A percentile compares a stretch with the other conserved stretches of the same genome.
phyloP scores from a whole-genome alignment of 306 rosid genomes.

The Cucumis cinereus region DNA sequence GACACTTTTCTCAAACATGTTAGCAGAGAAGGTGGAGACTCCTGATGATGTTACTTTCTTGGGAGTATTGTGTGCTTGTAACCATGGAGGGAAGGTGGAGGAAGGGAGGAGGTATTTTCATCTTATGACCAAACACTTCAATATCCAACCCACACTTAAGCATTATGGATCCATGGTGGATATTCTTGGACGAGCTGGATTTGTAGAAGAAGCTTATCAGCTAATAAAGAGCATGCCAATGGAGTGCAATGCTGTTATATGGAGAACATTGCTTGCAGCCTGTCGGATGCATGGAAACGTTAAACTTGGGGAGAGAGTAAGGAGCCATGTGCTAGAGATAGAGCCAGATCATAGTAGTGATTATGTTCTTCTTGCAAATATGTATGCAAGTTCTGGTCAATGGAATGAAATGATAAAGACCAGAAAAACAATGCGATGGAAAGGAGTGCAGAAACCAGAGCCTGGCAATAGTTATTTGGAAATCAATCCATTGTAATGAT shows the following conservation, averaged over 20 bases:
- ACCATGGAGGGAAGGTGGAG: conserved; percentile 50
- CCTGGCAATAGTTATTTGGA: conserved; percentile 45
- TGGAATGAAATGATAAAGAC: conserved; percentile 42
- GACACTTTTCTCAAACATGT: conserved; percentile 33
- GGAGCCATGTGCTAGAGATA: conserved; percentile 39
- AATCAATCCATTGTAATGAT: conserved; percentile 8
- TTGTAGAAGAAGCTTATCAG: conserved; percentile 43
- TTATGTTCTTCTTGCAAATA: conserved; percentile 61
- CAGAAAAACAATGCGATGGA: conserved; percentile 34
- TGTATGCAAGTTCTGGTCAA: conserved; percentile 49
- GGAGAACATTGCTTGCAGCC: conserved; percentile 65
- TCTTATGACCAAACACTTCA: conserved; percentile 31
- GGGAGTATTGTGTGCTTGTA: conserved; percentile 67
- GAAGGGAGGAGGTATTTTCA: conserved; percentile 45
- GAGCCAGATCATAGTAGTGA: conserved; percentile 63
- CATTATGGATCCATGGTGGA: conserved; percentile 84
- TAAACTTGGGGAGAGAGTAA: conserved; percentile 51
- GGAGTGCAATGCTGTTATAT: conserved; percentile 53
- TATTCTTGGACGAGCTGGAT: conserved; percentile 66
- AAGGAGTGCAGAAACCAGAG: conserved; percentile 40
- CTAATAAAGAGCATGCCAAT: conserved; percentile 45
- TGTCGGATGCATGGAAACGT: conserved; percentile 44
- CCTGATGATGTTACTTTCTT: conserved; percentile 59
- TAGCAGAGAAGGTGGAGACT: conserved; percentile 24
- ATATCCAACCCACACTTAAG: conserved; percentile 48